Base-by-base conservation (phyloP, 2,329 filamentous ascomycete species). In the Xylariaceae sp. region DNA sequence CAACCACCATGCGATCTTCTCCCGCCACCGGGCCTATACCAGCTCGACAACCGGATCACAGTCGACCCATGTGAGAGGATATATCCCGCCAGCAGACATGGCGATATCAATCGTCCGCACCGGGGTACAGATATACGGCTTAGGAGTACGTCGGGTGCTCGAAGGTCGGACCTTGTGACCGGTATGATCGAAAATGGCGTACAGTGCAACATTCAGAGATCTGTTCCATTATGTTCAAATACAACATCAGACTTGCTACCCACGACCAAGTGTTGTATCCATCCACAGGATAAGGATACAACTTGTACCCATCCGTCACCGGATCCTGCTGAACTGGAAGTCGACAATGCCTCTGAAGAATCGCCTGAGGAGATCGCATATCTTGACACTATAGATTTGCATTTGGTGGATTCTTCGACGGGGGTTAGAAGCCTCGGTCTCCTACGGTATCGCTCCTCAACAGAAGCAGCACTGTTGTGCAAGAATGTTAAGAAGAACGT, bases 181-280 rank as follows among this genome's bases (percentile, higher is more conserved):
- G 65, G 54, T 10, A 72, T 72, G 69, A 66, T 72, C 41, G 65
- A 69, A 18, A 68, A 68, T 34, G 66, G 67, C 52, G 64, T 64
- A 17, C 70, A 71, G 55, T 72, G 69, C 64, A 69, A 70, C 23
- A 65, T 72, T 30, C 69, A 68, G 45, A 51, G 4, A 34, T 60
- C 67, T n/a, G 60, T 59, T 17, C 62, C 68, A 39, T 18, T 18
- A 18, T 18, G 17, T 18, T 2, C 17, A 18, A 18, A 18, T 18
- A 2, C 17, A 18, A 18, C 17, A 18, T 18, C 17, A n/a, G 55
- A 55, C 3, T 55, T 47, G 2, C 17, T 55, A 37, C 53, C 58
- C 49, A 15, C 55, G 23, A 39, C 51, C n/a, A 52, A 23, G 44
- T 44, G 13, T 10, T 53, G 48, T 48, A 56, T 57, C 52, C 55